Conservation (phyloP, 2,329 filamentous ascomycete genomes). For the Domatiomyces globalis region DNA sequence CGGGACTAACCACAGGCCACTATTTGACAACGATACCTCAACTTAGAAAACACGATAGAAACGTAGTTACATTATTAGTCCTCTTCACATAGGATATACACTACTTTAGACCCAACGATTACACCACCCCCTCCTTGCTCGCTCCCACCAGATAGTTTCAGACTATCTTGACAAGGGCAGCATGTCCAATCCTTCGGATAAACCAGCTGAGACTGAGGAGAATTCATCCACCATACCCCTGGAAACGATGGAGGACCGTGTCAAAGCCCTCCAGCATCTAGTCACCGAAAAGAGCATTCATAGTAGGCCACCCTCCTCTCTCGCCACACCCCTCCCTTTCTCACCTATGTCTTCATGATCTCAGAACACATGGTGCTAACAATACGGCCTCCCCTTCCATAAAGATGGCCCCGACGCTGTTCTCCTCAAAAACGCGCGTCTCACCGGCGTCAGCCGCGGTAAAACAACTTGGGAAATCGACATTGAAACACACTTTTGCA, state of each 20-base stretch:
- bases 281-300: background rate
- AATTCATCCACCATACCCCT: background rate
- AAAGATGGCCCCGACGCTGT: constrained; percentile 10
- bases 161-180: background rate
- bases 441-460: background rate
- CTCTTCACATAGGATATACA: no score
- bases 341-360: no score
- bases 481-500: constrained; percentile 9
- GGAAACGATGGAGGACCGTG: background rate
- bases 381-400: background rate
- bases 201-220: background rate
- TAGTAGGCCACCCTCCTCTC: background rate
- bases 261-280: background rate
- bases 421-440: constrained; percentile 1
- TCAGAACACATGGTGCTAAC: background rate
- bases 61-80: no score
- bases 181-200: background rate
- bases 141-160: background rate
- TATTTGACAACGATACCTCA: no score
- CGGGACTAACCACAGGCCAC: no score
- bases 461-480: constrained; percentile 8
- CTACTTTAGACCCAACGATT: no score
- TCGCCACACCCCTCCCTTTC: background rate
- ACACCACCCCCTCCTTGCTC: background rate
- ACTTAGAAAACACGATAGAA: no score